Conservation (phyloP, 306 rosid genomes). For the Adenanthera pavonina region DNA sequence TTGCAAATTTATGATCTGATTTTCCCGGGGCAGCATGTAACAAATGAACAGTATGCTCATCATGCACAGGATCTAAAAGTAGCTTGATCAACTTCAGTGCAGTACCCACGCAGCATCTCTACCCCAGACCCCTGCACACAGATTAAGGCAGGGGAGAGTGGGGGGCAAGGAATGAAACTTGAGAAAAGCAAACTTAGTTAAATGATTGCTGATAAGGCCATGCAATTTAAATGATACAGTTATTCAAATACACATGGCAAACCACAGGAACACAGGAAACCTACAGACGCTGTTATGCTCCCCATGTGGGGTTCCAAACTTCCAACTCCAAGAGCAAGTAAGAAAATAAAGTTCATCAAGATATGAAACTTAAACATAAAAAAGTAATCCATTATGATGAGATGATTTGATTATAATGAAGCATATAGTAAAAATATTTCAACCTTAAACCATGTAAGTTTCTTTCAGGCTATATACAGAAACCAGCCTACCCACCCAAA, state of each 20-base stretch:
- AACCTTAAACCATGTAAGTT: constrained; percentile 10
- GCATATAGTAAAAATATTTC: constrained; percentile 4
- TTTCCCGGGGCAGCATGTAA: not conserved
- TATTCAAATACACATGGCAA: not conserved
- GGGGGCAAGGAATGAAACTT: not conserved
- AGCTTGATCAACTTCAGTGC: not conserved
- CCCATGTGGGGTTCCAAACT: not conserved
- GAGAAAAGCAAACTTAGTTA: not conserved
- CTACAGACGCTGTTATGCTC: not conserved
- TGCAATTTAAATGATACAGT: not conserved
- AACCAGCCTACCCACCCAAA: constrained; percentile 26
- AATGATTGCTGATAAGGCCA: not conserved
- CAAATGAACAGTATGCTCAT: not conserved
- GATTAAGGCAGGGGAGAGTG: not conserved
- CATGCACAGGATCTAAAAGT: not conserved
- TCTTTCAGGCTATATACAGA: constrained; percentile 15
- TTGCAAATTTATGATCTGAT: not conserved
- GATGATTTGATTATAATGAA: constrained; percentile 25
- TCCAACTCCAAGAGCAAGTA: not conserved
- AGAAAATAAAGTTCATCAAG: not conserved
- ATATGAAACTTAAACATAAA: not conserved
- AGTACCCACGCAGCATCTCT: not conserved
- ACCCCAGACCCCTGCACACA: not conserved
- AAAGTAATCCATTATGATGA: not conserved
- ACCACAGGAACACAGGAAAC: not conserved